phyloP scores from a whole-genome alignment of 257 asterid species.

The Penstemon eatonii region DNA sequence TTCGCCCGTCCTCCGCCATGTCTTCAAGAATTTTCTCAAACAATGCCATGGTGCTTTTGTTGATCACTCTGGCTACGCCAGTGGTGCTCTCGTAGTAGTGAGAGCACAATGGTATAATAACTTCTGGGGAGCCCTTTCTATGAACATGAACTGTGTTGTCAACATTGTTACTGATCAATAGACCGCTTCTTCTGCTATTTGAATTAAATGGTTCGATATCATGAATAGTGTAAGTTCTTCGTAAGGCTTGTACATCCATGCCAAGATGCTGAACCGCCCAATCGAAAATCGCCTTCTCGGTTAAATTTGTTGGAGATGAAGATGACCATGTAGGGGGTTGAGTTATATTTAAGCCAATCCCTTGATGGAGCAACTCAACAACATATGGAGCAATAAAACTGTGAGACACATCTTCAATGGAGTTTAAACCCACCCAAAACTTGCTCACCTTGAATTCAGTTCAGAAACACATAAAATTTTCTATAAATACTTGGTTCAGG shows the following conservation, averaged over 20 bases:
- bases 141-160: slow-evolving; percentile 36
- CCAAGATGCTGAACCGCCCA: slow-evolving; percentile 27
- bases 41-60: slow-evolving; percentile 1
- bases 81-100: slow-evolving; percentile 33
- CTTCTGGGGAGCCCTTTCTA: slow-evolving; percentile 30
- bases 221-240: slow-evolving; percentile 24
- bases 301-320: slow-evolving; percentile 20
- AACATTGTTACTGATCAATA: slow-evolving; percentile 26
- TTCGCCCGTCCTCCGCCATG: slow-evolving; percentile 30
- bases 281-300: slow-evolving; percentile 27
- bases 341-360: slow-evolving; percentile 31
- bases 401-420: slow-evolving; percentile 24
- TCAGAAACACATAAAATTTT: too few relatives aligned
- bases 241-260: slow-evolving; percentile 26
- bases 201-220: slow-evolving; percentile 33
- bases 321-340: slow-evolving; percentile 24
- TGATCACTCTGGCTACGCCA: slow-evolving; percentile 21
- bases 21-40: slow-evolving; percentile 25
- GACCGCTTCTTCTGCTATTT: slow-evolving; percentile 25
- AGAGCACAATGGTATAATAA: slow-evolving; percentile 32
- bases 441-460: background rate
- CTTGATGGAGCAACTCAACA: slow-evolving; percentile 32
- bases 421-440: slow-evolving; percentile 29
- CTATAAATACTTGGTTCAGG: too few relatives aligned
- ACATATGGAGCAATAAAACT: slow-evolving; percentile 23